Conservation (phyloP, 129 eudicot species). For the Tanacetum coccineum region DNA sequence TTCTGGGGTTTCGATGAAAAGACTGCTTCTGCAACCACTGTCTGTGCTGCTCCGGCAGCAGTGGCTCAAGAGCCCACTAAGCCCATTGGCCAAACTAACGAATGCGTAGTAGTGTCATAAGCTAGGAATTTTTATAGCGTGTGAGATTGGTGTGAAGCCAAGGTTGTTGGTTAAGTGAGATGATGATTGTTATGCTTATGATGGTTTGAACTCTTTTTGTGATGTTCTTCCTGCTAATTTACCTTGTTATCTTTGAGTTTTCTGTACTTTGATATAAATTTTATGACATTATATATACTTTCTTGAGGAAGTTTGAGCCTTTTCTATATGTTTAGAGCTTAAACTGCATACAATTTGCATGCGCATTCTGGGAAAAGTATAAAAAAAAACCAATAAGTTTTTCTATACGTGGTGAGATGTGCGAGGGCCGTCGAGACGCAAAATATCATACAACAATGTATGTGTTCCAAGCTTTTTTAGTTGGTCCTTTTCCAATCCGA, state of each 20-base stretch:
- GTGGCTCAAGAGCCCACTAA: conserved; percentile 63
- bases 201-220: conserved; percentile 9
- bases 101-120: too few relatives aligned
- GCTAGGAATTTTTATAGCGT: neutral
- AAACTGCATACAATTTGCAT: conserved; percentile 4
- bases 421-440: neutral
- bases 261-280: conserved; percentile 14
- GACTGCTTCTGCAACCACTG: conserved; percentile 24
- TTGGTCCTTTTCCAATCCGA: too few relatives aligned
- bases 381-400: neutral
- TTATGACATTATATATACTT: conserved; percentile 13
- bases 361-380: neutral
- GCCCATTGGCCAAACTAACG: conserved; percentile 7
- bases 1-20: conserved; percentile 69
- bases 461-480: too few relatives aligned
- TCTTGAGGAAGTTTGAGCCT: conserved; percentile 11
- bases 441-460: too few relatives aligned
- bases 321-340: neutral
- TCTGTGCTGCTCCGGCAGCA: conserved; percentile 38
- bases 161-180: conserved; percentile 13
- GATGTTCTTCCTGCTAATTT: conserved; percentile 14
- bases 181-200: conserved; percentile 13
- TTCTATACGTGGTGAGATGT: too few relatives aligned
- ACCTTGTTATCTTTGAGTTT: neutral
- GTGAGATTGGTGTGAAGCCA: neutral